These are phyloP conservation scores for Chlorella vulgaris DNA, from an alignment of 139 green algal species.

Conservation along the genomic window DNA sequence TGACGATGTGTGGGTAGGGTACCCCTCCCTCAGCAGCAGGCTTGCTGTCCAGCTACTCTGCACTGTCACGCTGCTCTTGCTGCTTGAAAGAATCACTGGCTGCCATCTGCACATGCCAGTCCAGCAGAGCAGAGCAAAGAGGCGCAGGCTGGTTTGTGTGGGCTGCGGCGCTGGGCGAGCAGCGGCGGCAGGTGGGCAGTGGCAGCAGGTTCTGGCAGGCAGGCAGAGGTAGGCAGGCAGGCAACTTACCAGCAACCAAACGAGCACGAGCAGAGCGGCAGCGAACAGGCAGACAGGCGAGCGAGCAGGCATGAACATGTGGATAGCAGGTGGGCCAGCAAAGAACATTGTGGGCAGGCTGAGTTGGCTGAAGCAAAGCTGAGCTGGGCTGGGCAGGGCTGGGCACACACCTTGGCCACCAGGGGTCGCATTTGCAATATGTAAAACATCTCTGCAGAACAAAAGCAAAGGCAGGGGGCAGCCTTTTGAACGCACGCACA, in stretches of 20 bases:
- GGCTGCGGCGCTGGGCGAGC: no score
- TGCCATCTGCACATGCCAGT: not conserved
- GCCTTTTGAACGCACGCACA: not conserved
- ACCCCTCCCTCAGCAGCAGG: no score
- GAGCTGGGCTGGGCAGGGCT: no score
- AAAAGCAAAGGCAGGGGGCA: not conserved
- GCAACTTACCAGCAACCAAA: no score
- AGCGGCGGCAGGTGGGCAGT: no score
- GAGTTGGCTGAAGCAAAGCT: no score
- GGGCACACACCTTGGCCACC: conserved; percentile 40
- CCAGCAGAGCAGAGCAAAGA: not conserved
- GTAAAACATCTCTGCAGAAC: conserved; percentile 79
- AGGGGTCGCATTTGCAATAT: conserved; percentile 62
- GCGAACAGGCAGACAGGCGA: not conserved
- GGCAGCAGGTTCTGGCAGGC: not conserved
- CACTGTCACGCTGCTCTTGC: not conserved
- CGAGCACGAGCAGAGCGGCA: no score
- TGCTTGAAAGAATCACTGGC: not conserved
- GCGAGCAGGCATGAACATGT: not conserved
- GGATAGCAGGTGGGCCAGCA: not conserved
- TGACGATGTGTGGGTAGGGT: not conserved
- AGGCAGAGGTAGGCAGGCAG: not conserved
- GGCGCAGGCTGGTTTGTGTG: not conserved
- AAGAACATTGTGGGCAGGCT: no score
- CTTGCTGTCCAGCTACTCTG: no score